Evolutionary conservation across 495 filamentous ascomycete genomes (phyloP).

Genomic region (Lophiotrema nucula): DNA sequence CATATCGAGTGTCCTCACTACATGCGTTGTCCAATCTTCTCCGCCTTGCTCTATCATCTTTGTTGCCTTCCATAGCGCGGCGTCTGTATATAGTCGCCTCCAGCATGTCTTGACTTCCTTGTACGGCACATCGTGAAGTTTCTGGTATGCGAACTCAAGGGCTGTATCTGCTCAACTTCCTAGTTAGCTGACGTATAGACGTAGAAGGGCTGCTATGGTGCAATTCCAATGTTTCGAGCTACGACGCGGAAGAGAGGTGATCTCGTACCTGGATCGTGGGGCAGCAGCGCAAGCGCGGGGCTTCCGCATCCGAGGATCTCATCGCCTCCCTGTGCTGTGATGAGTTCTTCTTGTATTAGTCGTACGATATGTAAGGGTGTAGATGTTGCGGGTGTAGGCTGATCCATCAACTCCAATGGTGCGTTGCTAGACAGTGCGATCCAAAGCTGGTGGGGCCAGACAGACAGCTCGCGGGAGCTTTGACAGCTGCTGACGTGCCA

Average conservation of each 20-base stretch:
- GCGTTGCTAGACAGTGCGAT: no score
- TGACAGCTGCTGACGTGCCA: no score
- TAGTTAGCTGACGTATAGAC: no score
- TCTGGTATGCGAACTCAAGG: conserved; percentile 52
- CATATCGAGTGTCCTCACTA: conserved; percentile 71
- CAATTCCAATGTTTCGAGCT: no score
- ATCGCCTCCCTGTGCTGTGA: conserved; percentile 30
- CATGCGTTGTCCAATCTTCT: conserved; percentile 40
- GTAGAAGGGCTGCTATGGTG: no score
- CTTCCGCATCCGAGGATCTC: conserved; percentile 47
- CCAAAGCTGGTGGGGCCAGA: no score
- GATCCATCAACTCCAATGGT: no score
- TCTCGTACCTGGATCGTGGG: conserved; percentile 38
- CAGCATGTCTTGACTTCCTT: conserved; percentile 72
- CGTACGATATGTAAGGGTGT: conserved; percentile 14
- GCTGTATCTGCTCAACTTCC: no score
- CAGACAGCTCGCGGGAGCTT: no score
- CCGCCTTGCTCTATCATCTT: neutral
- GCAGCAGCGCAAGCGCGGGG: conserved; percentile 41
- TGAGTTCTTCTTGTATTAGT: conserved; percentile 15
- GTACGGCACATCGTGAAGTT: conserved; percentile 74
- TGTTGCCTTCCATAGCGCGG: conserved; percentile 61
- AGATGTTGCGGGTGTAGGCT: no score
- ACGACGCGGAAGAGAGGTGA: no score
- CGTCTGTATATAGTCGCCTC: conserved; percentile 76